A percentile compares a stretch with the other conserved stretches of the same genome.
phyloP scores from a whole-genome alignment of 345 rosid species.

The Kernera saxatilis region DNA sequence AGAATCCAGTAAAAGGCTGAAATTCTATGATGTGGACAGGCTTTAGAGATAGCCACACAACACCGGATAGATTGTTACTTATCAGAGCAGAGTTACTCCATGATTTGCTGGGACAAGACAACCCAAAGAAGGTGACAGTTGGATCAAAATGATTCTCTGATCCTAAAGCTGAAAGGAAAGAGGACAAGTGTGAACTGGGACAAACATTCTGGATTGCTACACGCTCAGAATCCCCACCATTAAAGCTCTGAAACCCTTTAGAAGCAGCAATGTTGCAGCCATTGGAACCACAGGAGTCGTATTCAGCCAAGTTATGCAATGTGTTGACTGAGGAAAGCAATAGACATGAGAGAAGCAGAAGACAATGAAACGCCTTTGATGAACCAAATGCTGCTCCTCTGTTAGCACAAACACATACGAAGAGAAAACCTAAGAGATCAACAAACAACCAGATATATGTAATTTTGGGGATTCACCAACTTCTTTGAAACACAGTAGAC shows the following conservation, averaged over 20 bases:
- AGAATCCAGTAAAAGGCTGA: constrained; percentile 33
- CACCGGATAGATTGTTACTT: constrained; percentile 70
- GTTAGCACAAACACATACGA: constrained; percentile 18
- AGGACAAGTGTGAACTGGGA: constrained; percentile 43
- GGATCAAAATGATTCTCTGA: constrained; percentile 32
- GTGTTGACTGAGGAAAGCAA: constrained; percentile 43
- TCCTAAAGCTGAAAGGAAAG: constrained; percentile 58
- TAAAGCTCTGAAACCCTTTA: constrained; percentile 23
- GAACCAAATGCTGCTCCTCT: constrained; percentile 46
- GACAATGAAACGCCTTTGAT: constrained; percentile 35
- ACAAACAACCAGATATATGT: not conserved
- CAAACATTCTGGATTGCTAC: constrained; percentile 35
- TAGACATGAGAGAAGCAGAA: constrained; percentile 51
- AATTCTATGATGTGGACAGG: constrained; percentile 54
- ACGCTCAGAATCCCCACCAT: constrained; percentile 27
- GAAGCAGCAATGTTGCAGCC: constrained; percentile 29
- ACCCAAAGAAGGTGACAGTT: constrained; percentile 25
- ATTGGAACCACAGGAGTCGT: constrained; percentile 35
- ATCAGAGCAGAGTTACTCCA: constrained; percentile 52
- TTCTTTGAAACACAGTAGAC: not conserved
- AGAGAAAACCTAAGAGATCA: not conserved
- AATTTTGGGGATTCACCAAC: not conserved
- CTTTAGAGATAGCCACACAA: constrained; percentile 63
- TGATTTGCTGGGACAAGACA: constrained; percentile 28
- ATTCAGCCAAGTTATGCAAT: constrained; percentile 39